Evolutionary conservation across 345 rosid genomes (phyloP).

Genomic region (Salix viminalis): DNA sequence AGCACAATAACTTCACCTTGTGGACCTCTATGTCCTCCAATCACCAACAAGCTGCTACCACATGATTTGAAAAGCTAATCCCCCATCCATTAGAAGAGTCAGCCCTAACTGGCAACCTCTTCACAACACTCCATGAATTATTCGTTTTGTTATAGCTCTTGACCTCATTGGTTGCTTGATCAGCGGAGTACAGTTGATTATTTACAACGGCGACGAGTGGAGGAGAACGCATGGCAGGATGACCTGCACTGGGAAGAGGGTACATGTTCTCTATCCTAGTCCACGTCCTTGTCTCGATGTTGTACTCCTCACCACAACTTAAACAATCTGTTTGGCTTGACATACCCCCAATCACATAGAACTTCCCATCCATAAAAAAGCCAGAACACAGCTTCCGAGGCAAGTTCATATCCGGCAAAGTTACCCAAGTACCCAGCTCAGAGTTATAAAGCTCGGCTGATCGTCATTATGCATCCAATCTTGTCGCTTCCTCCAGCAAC

Average conservation of each 20-base stretch:
- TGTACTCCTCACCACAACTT: conserved; percentile 68
- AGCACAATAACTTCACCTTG: conserved; percentile 67
- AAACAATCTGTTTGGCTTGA: conserved; percentile 53
- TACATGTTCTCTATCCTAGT: conserved; percentile 68
- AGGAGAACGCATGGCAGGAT: conserved; percentile 58
- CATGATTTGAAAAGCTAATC: conserved; percentile 81
- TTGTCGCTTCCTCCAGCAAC: conserved; percentile 75
- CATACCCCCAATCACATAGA: conserved; percentile 78
- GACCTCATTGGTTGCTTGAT: conserved; percentile 66
- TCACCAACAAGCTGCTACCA: conserved; percentile 55
- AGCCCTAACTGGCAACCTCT: conserved; percentile 70
- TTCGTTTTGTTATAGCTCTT: conserved; percentile 60
- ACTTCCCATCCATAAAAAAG: conserved; percentile 77
- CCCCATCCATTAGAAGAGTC: conserved; percentile 88
- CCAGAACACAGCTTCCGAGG: conserved; percentile 76
- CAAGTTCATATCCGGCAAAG: conserved; percentile 60
- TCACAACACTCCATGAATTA: conserved; percentile 67
- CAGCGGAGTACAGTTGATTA: conserved; percentile 66
- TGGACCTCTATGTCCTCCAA: conserved; percentile 67
- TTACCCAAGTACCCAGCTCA: conserved; percentile 59
- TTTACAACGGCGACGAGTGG: conserved; percentile 77
- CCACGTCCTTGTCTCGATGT: conserved; percentile 61
- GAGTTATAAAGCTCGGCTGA: conserved; percentile 74
- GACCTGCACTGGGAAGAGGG: conserved; percentile 73
- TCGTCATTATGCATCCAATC: conserved; percentile 48